Evolutionary conservation across 1,139 yeast genomes (phyloP), one percentile per base, ranked within the genome.

Genomic region (Chernovozyma sophiae-reginae): DNA sequence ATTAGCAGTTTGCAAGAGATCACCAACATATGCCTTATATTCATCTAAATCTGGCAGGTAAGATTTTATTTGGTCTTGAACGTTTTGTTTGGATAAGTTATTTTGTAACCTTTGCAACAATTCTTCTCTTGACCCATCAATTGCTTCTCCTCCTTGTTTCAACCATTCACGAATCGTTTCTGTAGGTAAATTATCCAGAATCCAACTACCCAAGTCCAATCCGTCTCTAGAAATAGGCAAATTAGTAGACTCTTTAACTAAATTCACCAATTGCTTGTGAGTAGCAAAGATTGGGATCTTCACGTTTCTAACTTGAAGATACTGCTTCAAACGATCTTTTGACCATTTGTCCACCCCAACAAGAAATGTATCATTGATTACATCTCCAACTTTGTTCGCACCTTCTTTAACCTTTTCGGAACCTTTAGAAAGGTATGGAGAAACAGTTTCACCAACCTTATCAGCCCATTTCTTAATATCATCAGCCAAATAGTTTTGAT

Each of bases 241-340:
- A 48, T 66, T 60, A 49, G 68, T 68, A 54, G 70, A 60, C 40
- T 63, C 52, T 44, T 68, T 64, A 4, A 74, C 83, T 31, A 73
- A 56, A 25, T 72, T 64, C 32, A 72, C 55, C 46, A 79, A 62
- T 40, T 76, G 68, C 23, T 62, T 56, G 46, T 67, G 69, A 27
- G 77, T 65, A 15, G 76, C 60, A 37, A 69, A 61, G 25, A 61
- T 58, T 17, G 81, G 74, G 35, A 69, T 62, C 13, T 62, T 52
- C 24, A 78, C 60, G 20, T 73, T 74, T 44, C 86, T 73, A 6
- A 75, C 65, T 34, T 66, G 68, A 42, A 80, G 60, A 52, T 73
- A 80, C 24, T 70, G 65, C 49, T 63, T 68, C 43, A 80, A 65
- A 38, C 75, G 63, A 22, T 62, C 68, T 47, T 68, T 68, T 20